Conservation (phyloP, 2,329 filamentous ascomycete species). For the Apiospora marii region DNA sequence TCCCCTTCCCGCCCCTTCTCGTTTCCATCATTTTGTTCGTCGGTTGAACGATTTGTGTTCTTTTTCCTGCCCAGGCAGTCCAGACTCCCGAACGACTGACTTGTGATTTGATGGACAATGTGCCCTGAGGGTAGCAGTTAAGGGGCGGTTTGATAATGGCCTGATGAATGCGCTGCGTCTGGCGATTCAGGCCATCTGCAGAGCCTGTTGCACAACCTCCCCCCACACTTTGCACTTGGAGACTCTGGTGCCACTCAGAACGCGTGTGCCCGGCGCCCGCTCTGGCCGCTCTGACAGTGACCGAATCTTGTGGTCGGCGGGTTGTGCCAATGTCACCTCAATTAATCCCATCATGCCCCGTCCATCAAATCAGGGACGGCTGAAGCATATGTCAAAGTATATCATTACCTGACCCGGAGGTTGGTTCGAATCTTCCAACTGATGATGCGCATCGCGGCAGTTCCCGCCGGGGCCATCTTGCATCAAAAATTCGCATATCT, state of each 20-base stretch:
- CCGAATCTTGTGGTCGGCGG: background rate
- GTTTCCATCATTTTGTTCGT: background rate
- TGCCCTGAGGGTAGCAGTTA: background rate
- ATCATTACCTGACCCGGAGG: too few relatives aligned
- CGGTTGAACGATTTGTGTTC: background rate
- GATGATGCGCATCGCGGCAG: background rate
- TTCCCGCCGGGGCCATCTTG: background rate
- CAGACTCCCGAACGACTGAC: background rate
- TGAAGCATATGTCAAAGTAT: background rate
- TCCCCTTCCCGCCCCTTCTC: too few relatives aligned
- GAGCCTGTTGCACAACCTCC: background rate
- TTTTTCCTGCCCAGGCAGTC: background rate
- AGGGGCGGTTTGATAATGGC: background rate
- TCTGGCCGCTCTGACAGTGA: constrained; percentile 3
- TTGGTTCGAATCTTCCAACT: background rate
- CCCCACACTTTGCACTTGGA: constrained; percentile 1
- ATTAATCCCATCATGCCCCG: background rate
- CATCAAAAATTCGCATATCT: background rate
- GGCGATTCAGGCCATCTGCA: constrained; percentile 10
- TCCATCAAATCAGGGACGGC: background rate
- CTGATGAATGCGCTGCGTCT: background rate
- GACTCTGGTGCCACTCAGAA: background rate
- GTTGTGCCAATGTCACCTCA: background rate
- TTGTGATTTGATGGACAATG: background rate
- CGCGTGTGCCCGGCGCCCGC: background rate